Conservation (phyloP, 345 rosid genomes). For the Aquilaria malaccensis region DNA sequence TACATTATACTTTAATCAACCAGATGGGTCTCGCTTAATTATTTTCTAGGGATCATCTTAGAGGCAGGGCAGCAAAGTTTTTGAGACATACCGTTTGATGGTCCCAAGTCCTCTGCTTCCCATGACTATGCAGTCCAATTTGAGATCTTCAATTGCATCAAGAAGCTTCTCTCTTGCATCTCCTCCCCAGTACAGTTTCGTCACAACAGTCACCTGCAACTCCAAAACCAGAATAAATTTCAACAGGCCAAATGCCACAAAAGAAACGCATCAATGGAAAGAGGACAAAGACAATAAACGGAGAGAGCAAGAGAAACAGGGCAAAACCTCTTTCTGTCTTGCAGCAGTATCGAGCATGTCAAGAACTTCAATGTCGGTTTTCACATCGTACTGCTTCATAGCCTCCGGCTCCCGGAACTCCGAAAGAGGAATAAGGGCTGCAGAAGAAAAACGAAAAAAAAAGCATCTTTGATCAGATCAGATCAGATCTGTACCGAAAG, state of each 20-base stretch:
- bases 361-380: slow-evolving; percentile 53
- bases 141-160: slow-evolving; percentile 66
- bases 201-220: slow-evolving; percentile 36
- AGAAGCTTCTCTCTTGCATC: slow-evolving; percentile 85
- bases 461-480: background rate
- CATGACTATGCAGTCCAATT: slow-evolving; percentile 79
- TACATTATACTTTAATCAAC: no score
- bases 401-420: slow-evolving; percentile 82
- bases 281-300: background rate
- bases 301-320: background rate
- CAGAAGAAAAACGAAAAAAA: slow-evolving; percentile 1
- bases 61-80: no score
- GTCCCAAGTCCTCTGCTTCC: slow-evolving; percentile 96
- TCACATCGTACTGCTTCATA: slow-evolving; percentile 52
- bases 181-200: slow-evolving; percentile 91
- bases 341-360: slow-evolving; percentile 85
- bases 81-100: slow-evolving; percentile 45
- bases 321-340: slow-evolving; percentile 75
- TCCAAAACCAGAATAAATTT: background rate
- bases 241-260: no score
- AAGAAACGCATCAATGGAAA: background rate
- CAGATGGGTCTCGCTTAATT: no score
- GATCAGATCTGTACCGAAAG: slow-evolving; percentile 13
- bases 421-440: slow-evolving; percentile 79
- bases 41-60: no score